A percentile compares a stretch with the other conserved stretches of the same genome.
phyloP scores from a whole-genome alignment of 208 protist species.

The Plasmodiophora brassicae region DNA sequence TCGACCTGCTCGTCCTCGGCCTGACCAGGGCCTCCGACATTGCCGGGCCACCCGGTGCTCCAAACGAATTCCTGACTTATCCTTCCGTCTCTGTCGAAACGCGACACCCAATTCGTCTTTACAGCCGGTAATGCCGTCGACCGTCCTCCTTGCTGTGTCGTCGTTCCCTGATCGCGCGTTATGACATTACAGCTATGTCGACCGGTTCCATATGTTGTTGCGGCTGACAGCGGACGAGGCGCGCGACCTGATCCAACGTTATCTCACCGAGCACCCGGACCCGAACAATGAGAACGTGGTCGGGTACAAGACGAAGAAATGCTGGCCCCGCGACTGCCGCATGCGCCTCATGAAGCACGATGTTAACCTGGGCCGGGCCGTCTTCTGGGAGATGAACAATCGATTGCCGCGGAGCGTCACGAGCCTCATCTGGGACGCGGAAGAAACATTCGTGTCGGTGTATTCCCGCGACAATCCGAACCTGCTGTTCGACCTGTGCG shows the following conservation, averaged over 20 bases:
- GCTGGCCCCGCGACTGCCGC: slow-evolving; percentile 97
- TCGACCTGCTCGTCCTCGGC: slow-evolving; percentile 97
- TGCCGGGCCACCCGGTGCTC: slow-evolving; percentile 86
- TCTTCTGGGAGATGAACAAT: slow-evolving; percentile 99
- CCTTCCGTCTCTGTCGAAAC: slow-evolving; percentile 83
- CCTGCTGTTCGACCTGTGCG: slow-evolving; percentile 98
- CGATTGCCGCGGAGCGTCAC: slow-evolving; percentile 92
- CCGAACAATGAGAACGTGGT: slow-evolving; percentile 99
- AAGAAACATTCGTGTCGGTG: slow-evolving; percentile 96
- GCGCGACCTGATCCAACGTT: slow-evolving; percentile 94
- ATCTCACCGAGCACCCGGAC: slow-evolving; percentile 98
- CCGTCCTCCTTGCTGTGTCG: background rate
- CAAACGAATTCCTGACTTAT: slow-evolving; percentile 97
- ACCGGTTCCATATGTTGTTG: slow-evolving; percentile 93
- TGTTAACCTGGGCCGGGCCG: slow-evolving; percentile 98
- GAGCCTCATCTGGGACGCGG: slow-evolving; percentile 82
- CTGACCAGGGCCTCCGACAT: slow-evolving; percentile 94
- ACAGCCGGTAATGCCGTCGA: slow-evolving; percentile 1
- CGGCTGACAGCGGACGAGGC: slow-evolving; percentile 93
- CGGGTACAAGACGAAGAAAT: slow-evolving; percentile 98
- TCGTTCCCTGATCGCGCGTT: too few relatives aligned
- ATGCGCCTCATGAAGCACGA: slow-evolving; percentile 99
- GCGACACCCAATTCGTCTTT: slow-evolving; percentile 85
- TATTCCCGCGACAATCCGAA: slow-evolving; percentile 99
- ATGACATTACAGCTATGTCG: slow-evolving; percentile 94